These are phyloP conservation scores for Alternaria triticina DNA, from an alignment of 2,329 filamentous ascomycete species.

Conservation along the genomic window DNA sequence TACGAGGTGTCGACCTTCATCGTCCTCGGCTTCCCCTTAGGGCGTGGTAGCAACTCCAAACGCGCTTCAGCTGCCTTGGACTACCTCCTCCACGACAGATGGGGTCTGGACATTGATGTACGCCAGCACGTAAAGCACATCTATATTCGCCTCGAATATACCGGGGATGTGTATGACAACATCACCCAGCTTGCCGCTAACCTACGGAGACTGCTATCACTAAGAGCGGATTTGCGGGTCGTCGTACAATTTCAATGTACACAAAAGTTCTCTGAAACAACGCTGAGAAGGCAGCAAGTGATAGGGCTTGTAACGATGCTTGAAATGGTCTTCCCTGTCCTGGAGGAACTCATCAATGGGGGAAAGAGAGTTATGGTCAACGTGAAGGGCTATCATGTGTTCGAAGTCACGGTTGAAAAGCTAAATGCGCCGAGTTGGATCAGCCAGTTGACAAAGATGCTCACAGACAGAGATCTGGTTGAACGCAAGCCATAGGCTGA, in stretches of 20 bases:
- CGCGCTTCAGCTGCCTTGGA: background rate
- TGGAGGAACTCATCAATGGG: background rate
- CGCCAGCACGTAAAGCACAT: background rate
- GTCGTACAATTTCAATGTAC: background rate
- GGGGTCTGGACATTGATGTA: background rate
- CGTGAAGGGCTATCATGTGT: background rate
- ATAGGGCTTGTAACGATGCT: background rate
- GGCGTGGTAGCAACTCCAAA: background rate
- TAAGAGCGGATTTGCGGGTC: background rate
- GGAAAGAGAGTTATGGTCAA: background rate
- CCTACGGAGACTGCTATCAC: background rate
- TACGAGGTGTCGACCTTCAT: background rate
- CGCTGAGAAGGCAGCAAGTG: background rate
- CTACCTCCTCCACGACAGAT: rapidly evolving
- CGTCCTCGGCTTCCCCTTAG: background rate
- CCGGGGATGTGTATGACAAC: background rate
- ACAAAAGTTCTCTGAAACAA: rapidly evolving
- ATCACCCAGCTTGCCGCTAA: background rate
- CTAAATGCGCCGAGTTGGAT: background rate
- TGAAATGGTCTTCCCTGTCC: background rate
- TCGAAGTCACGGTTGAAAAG: background rate
- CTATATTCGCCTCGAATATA: background rate
- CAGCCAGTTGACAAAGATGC: background rate
- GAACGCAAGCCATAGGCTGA: background rate
- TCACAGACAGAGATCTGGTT: background rate